Percentiles rank a stretch among this genome's conserved stretches.
Evolutionary conservation across 331 rosid species (phyloP).

Genomic region (Pyrus hybrid): DNA sequence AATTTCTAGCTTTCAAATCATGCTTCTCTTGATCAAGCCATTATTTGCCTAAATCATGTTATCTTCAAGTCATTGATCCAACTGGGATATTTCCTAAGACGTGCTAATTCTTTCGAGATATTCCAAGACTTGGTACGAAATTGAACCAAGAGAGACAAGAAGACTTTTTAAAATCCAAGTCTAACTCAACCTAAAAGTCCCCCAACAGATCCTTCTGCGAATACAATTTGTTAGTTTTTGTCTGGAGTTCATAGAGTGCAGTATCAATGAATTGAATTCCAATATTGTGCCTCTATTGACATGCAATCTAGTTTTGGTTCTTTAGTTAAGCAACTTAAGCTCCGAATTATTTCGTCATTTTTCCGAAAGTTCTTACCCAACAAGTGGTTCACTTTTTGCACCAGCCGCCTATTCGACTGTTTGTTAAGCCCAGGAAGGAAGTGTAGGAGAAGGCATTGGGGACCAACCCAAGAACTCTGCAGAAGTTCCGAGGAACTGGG

Average conservation of each 20-base stretch:
- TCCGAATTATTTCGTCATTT: constrained; percentile 4
- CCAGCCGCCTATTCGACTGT: constrained; percentile 46
- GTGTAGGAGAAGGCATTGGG: constrained; percentile 8
- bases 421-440: constrained; percentile 27
- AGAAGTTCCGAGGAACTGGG: constrained; percentile 52
- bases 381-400: constrained; percentile 16
- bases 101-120: too few species aligned
- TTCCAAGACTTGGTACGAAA: too few species aligned
- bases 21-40: too few species aligned
- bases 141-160: too few species aligned
- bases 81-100: too few species aligned
- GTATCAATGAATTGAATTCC: neutral
- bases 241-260: neutral
- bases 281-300: neutral
- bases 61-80: too few species aligned
- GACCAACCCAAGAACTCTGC: constrained; percentile 19
- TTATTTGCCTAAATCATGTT: too few species aligned
- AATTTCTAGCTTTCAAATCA: too few species aligned
- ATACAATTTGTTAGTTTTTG: neutral
- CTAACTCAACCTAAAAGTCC: too few species aligned
- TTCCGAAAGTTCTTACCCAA: neutral
- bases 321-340: constrained; percentile 4
- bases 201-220: neutral
- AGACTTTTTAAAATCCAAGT: too few species aligned
- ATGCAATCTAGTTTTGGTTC: constrained; percentile 25